phyloP scores from a whole-genome alignment of 768 basidiomycete species.

The Rhizopogon rudus region DNA sequence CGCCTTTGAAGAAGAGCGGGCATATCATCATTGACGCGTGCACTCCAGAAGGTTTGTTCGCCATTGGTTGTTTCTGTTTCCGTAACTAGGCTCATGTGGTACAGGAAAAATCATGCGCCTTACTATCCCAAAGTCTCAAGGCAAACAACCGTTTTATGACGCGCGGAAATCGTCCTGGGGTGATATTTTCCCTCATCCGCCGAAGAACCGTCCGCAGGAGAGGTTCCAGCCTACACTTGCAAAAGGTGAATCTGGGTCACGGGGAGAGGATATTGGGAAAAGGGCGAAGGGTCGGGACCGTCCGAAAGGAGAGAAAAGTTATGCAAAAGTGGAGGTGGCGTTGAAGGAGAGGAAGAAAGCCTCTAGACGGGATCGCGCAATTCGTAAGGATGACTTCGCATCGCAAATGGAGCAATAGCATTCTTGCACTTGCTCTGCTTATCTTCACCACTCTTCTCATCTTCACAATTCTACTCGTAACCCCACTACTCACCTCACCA shows the following conservation, averaged over 20 bases:
- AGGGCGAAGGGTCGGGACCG: constrained; percentile 22
- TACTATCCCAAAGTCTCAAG: constrained; percentile 89
- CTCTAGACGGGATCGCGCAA: constrained; percentile 11
- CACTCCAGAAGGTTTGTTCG: constrained; percentile 60
- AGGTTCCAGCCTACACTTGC: constrained; percentile 39
- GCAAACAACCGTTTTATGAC: constrained; percentile 94
- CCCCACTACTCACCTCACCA: too few species aligned
- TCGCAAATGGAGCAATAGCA: not conserved
- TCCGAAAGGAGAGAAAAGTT: constrained; percentile 21
- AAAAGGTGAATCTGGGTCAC: constrained; percentile 21
- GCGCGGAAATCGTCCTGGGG: constrained; percentile 94
- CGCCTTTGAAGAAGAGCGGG: constrained; percentile 88
- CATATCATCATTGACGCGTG: constrained; percentile 92
- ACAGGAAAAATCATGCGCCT: constrained; percentile 87
- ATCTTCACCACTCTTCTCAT: not conserved
- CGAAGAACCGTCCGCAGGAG: constrained; percentile 73
- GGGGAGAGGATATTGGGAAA: constrained; percentile 60
- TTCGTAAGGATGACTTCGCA: not conserved
- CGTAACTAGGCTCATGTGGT: not conserved
- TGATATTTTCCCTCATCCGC: constrained; percentile 87
- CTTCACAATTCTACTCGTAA: not conserved
- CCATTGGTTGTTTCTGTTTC: not conserved
- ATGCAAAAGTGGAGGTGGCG: constrained; percentile 25
- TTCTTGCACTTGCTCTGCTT: not conserved
- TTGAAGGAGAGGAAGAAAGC: constrained; percentile 35